phyloP scores from a whole-genome alignment of 306 rosid species.

The Cicer judaicum region DNA sequence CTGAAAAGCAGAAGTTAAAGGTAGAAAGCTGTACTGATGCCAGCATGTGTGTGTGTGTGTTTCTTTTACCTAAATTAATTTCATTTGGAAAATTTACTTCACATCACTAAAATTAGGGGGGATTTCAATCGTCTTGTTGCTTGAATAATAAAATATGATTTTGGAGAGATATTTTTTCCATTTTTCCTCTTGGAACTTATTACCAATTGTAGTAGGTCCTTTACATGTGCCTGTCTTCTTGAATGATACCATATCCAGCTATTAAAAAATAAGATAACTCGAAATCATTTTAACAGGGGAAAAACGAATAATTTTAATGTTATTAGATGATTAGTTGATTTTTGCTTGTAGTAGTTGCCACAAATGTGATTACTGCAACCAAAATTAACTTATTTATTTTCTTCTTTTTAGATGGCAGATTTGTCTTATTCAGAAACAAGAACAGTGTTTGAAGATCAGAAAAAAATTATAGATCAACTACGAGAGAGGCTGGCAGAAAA shows the following conservation, averaged over 20 bases:
- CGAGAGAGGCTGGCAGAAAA: conserved; percentile 67
- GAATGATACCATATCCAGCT: not conserved
- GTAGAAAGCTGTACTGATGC: not conserved
- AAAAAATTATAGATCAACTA: conserved; percentile 56
- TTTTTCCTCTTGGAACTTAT: not conserved
- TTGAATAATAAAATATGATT: not conserved
- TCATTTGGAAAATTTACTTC: not conserved
- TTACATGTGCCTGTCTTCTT: not conserved
- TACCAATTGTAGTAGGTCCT: not conserved
- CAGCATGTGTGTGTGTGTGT: not conserved
- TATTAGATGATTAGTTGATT: not conserved
- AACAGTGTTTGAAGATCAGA: conserved; percentile 68
- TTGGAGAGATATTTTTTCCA: not conserved
- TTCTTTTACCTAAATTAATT: conserved; percentile 3
- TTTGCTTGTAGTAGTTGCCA: conserved; percentile 6
- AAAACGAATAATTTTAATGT: not conserved
- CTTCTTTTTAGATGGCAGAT: conserved; percentile 61
- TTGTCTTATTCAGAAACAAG: conserved; percentile 65
- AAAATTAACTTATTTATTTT: not conserved
- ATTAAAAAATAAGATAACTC: not conserved
- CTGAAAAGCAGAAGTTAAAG: conserved; percentile 31
- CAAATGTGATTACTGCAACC: conserved; percentile 20
- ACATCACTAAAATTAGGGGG: not conserved
- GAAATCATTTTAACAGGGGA: not conserved
- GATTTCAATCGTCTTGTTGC: too few species aligned